Evolutionary conservation across 1,284 basidiomycete genomes (phyloP), one percentile per base, ranked within the genome.

Genomic region (Laetiporus sulphureus): DNA sequence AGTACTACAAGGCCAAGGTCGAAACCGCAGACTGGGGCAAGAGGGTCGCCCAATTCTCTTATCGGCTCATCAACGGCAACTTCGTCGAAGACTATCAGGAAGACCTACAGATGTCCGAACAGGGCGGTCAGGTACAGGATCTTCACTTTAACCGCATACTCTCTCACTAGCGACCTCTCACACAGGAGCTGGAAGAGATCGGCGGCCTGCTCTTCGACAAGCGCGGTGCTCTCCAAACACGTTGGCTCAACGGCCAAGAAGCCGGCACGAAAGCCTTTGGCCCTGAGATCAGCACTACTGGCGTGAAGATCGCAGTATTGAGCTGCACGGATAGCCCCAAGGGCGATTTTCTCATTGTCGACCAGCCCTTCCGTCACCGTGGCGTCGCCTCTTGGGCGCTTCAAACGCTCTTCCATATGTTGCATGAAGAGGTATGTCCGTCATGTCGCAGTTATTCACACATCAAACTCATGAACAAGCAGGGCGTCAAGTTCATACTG

Each of bases 1-100:
- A 42, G 41, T 42, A 42, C 23, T 42, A 36, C 30, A 42, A 38
- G 23, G 41, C 31, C 4, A 42, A 42, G 16, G 19, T 42, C 12
- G 35, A 42, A 13, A 22, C 25, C 3, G 5, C 23, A 7, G 41
- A 6, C 5, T 10, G 34, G 2, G 33, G 32, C 11, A 31, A 4
- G 7, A 27, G 32, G 15, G 30, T 42, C 11, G 36, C 27, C 5
- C 33, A 42, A 15, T 16, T 42, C 3, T 18, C 41, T 18, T 42
- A 38, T 30, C 18, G 41, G 15, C 30, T 42, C 1, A 23, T 42
- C 36, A 42, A 42, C 22, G 36, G 36, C 11, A 32, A 15, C 18
- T 42, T 32, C 19, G n/a, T 42, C 7, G 41, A 42, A 12, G 41
- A 42, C 19, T 42, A 38, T 15, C 35, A 42, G 11, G 41, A 42